Percentiles rank a stretch among this genome's conserved stretches.
These are phyloP conservation scores for Sugiyamaella sp. DNA, from an alignment of 1,139 yeast genomes.

Conservation along the genomic window DNA sequence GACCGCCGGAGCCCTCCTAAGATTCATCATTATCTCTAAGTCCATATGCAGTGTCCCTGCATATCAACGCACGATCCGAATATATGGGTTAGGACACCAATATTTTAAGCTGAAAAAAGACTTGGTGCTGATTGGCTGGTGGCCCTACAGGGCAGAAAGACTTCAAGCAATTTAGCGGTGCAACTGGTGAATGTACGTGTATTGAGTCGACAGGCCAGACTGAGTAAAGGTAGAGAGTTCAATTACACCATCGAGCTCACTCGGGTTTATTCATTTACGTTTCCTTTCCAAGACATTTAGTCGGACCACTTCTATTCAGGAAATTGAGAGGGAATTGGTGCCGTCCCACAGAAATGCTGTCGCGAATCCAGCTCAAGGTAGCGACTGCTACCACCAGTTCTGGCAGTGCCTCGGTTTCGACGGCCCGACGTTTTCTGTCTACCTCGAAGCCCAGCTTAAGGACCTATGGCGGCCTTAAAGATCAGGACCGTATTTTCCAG, in stretches of 20 bases:
- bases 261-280: neutral
- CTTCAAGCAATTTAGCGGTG: neutral
- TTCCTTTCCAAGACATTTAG: neutral
- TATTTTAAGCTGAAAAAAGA: slow-evolving; percentile 12
- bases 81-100: neutral
- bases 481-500: slow-evolving; percentile 84
- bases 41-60: too few relatives aligned
- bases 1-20: too few relatives aligned
- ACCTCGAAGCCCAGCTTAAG: slow-evolving; percentile 11
- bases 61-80: too few relatives aligned
- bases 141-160: neutral
- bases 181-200: neutral
- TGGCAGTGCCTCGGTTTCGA: neutral
- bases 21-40: neutral
- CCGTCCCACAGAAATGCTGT: slow-evolving; percentile 5
- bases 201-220: neutral
- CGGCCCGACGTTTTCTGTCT: slow-evolving; percentile 9
- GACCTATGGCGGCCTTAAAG: slow-evolving; percentile 71
- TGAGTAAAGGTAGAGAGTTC: neutral
- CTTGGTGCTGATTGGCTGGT: slow-evolving; percentile 14
- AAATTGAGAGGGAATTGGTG: neutral
- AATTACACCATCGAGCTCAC: neutral
- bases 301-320: too few relatives aligned
- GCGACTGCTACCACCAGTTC: neutral
- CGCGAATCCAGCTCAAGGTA: slow-evolving; percentile 4